Evolutionary conservation across 2,329 filamentous ascomycete species (phyloP).

Genomic region (Colletotrichum sp.): DNA sequence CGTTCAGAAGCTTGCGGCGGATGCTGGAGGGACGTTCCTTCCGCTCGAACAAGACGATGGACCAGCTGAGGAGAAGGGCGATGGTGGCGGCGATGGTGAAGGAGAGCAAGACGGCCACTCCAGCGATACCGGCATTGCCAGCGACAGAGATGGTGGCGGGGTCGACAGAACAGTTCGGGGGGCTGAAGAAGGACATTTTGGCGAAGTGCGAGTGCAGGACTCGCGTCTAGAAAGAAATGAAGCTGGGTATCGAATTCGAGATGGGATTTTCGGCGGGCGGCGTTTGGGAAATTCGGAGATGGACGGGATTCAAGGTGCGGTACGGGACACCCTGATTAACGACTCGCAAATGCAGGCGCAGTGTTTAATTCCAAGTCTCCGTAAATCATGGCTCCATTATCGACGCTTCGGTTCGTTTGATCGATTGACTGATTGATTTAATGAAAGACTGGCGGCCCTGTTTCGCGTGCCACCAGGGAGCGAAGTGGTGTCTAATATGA

Average conservation of each 20-base stretch:
- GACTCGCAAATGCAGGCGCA: not conserved
- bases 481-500: not conserved
- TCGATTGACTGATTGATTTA: not conserved
- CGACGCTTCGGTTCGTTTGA: not conserved
- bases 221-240: not conserved
- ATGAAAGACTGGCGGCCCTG: not conserved
- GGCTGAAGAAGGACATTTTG: not conserved
- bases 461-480: not conserved
- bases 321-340: not conserved
- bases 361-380: not conserved
- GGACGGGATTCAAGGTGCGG: not conserved
- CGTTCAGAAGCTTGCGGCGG: slow-evolving; percentile 67
- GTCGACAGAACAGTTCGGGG: not conserved
- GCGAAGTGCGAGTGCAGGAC: not conserved
- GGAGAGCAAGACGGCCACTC: slow-evolving; percentile 65
- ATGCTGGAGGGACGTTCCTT: slow-evolving; percentile 55
- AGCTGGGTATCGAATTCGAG: not conserved
- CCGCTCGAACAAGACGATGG: slow-evolving; percentile 61
- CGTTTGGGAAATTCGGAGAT: not conserved
- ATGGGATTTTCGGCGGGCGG: not conserved
- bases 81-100: slow-evolving; percentile 69
- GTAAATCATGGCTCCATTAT: not conserved
- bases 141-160: slow-evolving; percentile 41
- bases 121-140: slow-evolving; percentile 63
- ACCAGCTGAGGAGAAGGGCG: slow-evolving; percentile 58